Conservation (phyloP, 106 monocot species). For the Ottelia alismoides region DNA sequence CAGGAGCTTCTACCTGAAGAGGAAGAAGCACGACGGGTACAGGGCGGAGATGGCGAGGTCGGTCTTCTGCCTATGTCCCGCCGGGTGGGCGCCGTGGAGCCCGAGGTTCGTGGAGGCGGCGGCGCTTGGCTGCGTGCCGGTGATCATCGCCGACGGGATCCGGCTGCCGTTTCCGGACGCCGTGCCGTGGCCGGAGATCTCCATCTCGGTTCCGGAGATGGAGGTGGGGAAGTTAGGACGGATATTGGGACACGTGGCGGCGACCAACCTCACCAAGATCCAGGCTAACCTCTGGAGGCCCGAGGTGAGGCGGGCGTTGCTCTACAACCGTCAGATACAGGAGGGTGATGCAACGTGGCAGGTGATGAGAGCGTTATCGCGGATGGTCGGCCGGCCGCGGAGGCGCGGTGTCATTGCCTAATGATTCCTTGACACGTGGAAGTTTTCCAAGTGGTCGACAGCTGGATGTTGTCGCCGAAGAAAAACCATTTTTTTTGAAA, state of each 20-base stretch:
- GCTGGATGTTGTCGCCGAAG: no score
- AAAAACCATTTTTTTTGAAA: no score
- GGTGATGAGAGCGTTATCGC: constrained; percentile 28
- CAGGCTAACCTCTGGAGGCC: constrained; percentile 84
- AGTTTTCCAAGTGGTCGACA: no score
- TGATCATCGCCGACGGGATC: constrained; percentile 84
- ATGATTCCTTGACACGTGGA: no score
- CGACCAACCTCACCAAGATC: constrained; percentile 59
- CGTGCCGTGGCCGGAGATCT: constrained; percentile 68
- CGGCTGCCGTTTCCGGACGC: constrained; percentile 53
- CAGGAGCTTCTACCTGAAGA: constrained; percentile 41
- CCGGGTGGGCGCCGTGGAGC: constrained; percentile 98
- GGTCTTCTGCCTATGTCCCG: constrained; percentile 78
- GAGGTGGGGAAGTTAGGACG: constrained; percentile 46
- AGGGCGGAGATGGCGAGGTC: constrained; percentile 64
- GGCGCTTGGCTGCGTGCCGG: constrained; percentile 83
- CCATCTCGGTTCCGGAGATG: constrained; percentile 53
- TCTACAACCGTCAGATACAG: constrained; percentile 38
- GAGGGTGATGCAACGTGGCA: constrained; percentile 92
- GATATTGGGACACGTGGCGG: constrained; percentile 55
- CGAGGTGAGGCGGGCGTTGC: constrained; percentile 32
- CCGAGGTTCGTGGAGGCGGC: constrained; percentile 88
- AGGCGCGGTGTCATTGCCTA: no score
- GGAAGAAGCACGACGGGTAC: constrained; percentile 55
- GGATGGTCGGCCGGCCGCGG: constrained; percentile 29